Evolutionary conservation across 192 early-diverging fungal genomes (phyloP), one percentile per base, ranked within the genome.

Genomic region (Coemansia sp.): DNA sequence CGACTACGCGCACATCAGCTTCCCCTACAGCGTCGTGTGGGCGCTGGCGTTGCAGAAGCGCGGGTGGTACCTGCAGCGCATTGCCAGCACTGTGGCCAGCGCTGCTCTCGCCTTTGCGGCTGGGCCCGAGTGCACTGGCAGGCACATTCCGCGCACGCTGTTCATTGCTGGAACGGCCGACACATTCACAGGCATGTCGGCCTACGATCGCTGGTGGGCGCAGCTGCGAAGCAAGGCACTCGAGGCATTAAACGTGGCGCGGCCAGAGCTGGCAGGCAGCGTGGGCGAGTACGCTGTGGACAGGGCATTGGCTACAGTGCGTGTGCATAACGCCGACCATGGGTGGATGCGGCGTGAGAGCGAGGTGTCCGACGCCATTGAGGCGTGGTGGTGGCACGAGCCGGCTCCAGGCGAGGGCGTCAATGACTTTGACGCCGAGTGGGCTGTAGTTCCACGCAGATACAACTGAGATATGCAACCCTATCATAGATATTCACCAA

Each of bases 11-110:
- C 62, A 64, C 53, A 66, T 83, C 62, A 78, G 76, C 69, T 78
- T 66, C 43, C 80, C 80, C 4, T 83, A 78, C 73, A 71, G 76
- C 61, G 80, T 83, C 9, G 67, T 83, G 30, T 78, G 75, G 76
- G 65, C 64, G 3, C 70, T 83, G 62, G 71, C 70, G 1, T 39
- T 83, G 67, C 70, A 78, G 64, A 66, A 61, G 35, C 71, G 73
- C 30, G 61, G 66, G 30, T 71, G 67, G 71, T 72, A 75, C 59
- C 69, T 83, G 44, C 63, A 67, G 55, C 80, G 71, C 66, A 62
- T 83, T 22, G 43, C 49, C 12, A 56, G 59, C 38, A 72, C 70
- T 1, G 67, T 83, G 4, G 43, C 62, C 50, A 68, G 43, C 13
- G 62, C 69, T 11, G 71, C 72, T 3, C 71, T 45, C 2, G 64